Evolutionary conservation across 768 basidiomycete genomes (phyloP), one percentile per base, ranked within the genome.

Genomic region (Trametes cingulata): DNA sequence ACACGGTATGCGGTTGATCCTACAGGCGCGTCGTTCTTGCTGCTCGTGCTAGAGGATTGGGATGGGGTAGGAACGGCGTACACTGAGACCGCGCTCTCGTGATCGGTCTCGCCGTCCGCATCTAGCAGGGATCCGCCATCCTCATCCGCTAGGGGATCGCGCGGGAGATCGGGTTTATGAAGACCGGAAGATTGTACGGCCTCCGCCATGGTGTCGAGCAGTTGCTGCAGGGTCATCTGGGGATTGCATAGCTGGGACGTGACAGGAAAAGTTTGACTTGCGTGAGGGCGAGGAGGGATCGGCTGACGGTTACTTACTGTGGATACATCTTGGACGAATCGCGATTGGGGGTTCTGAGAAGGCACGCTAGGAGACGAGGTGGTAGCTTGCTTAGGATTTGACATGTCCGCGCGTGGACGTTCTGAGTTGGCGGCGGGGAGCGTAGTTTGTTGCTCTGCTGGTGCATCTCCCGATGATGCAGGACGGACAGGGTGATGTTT

Each of bases 91-190:
- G 40, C 20, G 40, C 53, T 52, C 7, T 61, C 60, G 35, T 61
- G 33, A 19, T 56, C 60, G 10, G 60, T 61, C 35, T 61, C 60
- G 17, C 54, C 60, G 13, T 61, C 60, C 2, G 53, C 60, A 22
- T 61, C 60, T 7, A 50, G 48, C 5, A 52, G 36, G 12, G 52
- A 60, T 19, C 39, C 47, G 8, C 12, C 17, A 6, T 56, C 54
- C 24, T 52, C 60, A n/a, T 50, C 49, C 2, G 20, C 19, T 1
- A 13, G 8, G 8, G 33, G 22, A 19, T 50, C 33, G 27, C 22
- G 20, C 5, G 25, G 24, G 41, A 0, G 22, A 10, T n/a, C 1
- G 20, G 17, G 6, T 12, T 36, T 17, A 8, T 27, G 40, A 12
- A 17, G 50, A 10, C 10, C 29, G 29, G n/a, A 33, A 5, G 29